phyloP scores from a whole-genome alignment of 2,329 filamentous ascomycete genomes.

The Scytalidium lignicola region DNA sequence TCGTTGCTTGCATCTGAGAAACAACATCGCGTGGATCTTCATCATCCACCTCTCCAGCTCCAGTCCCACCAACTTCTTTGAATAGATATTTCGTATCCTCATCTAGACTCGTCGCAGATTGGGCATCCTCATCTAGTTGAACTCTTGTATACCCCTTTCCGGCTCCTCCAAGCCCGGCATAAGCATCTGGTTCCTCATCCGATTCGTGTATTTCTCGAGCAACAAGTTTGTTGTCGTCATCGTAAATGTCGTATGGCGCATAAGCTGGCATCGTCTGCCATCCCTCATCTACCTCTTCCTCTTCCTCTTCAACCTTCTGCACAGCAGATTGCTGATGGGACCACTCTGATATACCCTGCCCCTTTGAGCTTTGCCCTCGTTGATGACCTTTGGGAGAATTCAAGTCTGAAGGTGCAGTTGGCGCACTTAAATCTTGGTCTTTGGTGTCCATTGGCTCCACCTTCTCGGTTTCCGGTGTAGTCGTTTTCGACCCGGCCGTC shows the following conservation, averaged over 20 bases:
- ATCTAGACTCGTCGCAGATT: constrained; percentile 93
- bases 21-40: constrained; percentile 83
- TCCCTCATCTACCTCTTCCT: constrained; percentile 58
- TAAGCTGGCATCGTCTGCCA: constrained; percentile 97
- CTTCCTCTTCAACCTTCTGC: constrained; percentile 44
- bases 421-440: background rate
- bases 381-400: constrained; percentile 10
- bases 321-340: constrained; percentile 77
- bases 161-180: constrained; percentile 76
- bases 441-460: constrained; percentile 1
- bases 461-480: constrained; percentile 6
- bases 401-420: background rate
- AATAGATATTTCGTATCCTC: constrained; percentile 97
- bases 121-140: constrained; percentile 89
- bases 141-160: constrained; percentile 94
- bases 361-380: constrained; percentile 16
- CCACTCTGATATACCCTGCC: constrained; percentile 62
- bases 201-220: constrained; percentile 71
- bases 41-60: constrained; percentile 57
- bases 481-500: background rate
- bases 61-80: constrained; percentile 59
- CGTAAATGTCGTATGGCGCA: constrained; percentile 90
- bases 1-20: constrained; percentile 91
- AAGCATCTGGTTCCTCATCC: constrained; percentile 64
- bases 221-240: constrained; percentile 84